Conservation (phyloP, 495 filamentous ascomycete genomes). For the Hypoxylon lienhwacheense region DNA sequence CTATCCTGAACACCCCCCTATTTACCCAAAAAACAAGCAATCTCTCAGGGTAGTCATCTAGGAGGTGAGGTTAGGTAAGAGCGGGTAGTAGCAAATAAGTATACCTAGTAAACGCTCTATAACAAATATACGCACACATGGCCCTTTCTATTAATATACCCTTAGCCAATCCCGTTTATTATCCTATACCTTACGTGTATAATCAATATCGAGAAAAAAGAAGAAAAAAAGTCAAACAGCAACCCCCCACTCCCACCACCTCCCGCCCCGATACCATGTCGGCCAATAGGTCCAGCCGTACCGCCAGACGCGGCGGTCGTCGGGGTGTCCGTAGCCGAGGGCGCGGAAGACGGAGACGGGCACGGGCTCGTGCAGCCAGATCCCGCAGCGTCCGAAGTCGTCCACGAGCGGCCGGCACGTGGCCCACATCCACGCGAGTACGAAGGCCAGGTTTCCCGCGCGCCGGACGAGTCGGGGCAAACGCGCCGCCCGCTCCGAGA, state of each 20-base stretch:
- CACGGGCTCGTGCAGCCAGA: constrained; percentile 72
- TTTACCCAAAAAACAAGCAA: too few relatives aligned
- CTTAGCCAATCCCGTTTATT: too few relatives aligned
- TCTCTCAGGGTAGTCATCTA: too few relatives aligned
- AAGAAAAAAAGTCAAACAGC: constrained; percentile 41
- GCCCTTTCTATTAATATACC: too few relatives aligned
- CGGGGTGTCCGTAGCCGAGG: constrained; percentile 52
- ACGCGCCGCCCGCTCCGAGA: constrained; percentile 18
- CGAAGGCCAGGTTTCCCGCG: constrained; percentile 55
- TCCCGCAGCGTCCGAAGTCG: constrained; percentile 62
- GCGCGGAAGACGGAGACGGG: constrained; percentile 62
- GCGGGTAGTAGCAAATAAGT: too few relatives aligned
- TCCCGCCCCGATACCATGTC: constrained; percentile 51
- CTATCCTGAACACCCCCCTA: too few relatives aligned
- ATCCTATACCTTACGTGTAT: too few relatives aligned
- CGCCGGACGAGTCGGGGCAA: constrained; percentile 48
- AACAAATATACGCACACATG: too few relatives aligned
- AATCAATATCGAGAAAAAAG: too few relatives aligned
- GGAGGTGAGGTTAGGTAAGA: too few relatives aligned
- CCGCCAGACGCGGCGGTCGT: constrained; percentile 57
- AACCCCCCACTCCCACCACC: constrained; percentile 69
- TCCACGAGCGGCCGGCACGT: constrained; percentile 58
- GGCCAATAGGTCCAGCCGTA: constrained; percentile 53
- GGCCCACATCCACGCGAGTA: constrained; percentile 58
- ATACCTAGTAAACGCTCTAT: too few relatives aligned